phyloP scores from a whole-genome alignment of 1,139 yeast species.

The Hemisphaericaspora subhashii region DNA sequence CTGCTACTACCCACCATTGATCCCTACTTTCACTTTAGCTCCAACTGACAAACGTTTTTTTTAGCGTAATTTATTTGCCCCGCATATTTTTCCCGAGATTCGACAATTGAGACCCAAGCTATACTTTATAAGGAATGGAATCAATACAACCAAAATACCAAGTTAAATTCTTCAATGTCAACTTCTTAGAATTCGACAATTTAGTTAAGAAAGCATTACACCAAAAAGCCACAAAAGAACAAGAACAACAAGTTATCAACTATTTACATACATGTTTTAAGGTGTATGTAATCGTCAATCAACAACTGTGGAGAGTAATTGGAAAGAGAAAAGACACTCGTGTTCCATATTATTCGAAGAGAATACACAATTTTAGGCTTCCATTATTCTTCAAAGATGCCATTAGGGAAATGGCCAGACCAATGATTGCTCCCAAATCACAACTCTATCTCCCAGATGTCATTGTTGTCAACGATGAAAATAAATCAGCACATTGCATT shows the following conservation, averaged over 20 bases:
- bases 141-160: neutral
- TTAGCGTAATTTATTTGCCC: no score
- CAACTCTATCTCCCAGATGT: constrained; percentile 8
- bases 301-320: constrained; percentile 7
- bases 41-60: no score
- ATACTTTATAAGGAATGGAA: no score
- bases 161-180: constrained; percentile 7
- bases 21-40: no score
- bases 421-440: constrained; percentile 5
- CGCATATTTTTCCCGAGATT: neutral
- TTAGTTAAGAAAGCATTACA: constrained; percentile 3
- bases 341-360: constrained; percentile 5
- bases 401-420: constrained; percentile 12
- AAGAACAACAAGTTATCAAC: constrained; percentile 3
- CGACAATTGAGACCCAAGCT: no score
- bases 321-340: constrained; percentile 1
- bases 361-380: constrained; percentile 1
- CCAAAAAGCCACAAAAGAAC: constrained; percentile 1
- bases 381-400: constrained; percentile 9
- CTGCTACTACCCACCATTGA: no score
- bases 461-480: neutral
- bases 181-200: constrained; percentile 8
- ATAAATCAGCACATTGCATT: no score
- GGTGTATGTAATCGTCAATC: constrained; percentile 8
- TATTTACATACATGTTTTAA: constrained; percentile 10